A percentile compares a stretch with the other conserved stretches of the same genome.
These are phyloP conservation scores for Exophiala oligosperma DNA, from an alignment of 2,329 filamentous ascomycete species.

Conservation along the genomic window DNA sequence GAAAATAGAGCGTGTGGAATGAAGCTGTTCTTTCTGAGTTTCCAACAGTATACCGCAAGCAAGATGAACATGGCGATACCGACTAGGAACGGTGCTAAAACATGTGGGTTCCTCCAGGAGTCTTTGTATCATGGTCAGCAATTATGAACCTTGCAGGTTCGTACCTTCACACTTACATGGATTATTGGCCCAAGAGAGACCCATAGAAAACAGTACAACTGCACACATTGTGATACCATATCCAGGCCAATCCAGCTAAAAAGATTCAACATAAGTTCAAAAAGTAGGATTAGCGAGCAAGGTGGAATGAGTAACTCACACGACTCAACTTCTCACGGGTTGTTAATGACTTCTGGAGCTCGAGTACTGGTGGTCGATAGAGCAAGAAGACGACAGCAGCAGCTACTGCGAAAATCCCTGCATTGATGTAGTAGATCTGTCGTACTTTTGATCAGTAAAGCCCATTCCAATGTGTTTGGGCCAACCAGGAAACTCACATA, in stretches of 20 bases:
- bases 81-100: slow-evolving; percentile 3
- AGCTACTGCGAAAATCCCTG: slow-evolving; percentile 8
- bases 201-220: slow-evolving; percentile 11
- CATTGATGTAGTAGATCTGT: slow-evolving; percentile 12
- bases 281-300: too few relatives aligned
- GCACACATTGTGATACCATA: slow-evolving; percentile 10
- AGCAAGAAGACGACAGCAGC: slow-evolving; percentile 6
- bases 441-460: background rate
- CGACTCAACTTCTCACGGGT: slow-evolving; percentile 3
- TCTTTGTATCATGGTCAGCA: slow-evolving; percentile 4
- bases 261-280: background rate
- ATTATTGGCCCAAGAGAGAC: slow-evolving; percentile 12
- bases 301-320: background rate
- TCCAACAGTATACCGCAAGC: slow-evolving; percentile 11
- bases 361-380: slow-evolving; percentile 8
- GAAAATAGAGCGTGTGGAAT: slow-evolving; percentile 13
- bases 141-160: background rate
- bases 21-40: slow-evolving; percentile 13
- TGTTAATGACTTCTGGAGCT: slow-evolving; percentile 4
- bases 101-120: slow-evolving; percentile 3
- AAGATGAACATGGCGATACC: slow-evolving; percentile 2
- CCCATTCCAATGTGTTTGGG: background rate
- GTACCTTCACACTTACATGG: slow-evolving; percentile 2
- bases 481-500: slow-evolving; percentile 2
- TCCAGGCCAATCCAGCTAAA: slow-evolving; percentile 10